Evolutionary conservation across 148 eudicot genomes (phyloP), one percentile per base, ranked within the genome.

Genomic region (Rhododendron ferrugineum): DNA sequence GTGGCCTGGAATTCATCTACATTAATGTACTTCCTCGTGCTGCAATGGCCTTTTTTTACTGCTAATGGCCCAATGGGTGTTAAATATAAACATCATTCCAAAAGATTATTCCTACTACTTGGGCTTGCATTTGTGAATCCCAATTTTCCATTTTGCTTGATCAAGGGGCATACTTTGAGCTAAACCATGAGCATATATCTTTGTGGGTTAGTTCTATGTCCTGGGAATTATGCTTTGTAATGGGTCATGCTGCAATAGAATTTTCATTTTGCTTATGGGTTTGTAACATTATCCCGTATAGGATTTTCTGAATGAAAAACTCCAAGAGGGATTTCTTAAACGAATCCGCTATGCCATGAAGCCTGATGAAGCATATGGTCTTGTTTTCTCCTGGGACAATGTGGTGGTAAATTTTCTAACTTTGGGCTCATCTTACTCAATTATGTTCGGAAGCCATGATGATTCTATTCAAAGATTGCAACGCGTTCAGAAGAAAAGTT

Each of bases 341-440:
- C 88, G 97, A 82, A 95, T 96, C 60, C 97, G 99, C 40, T 95
- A 96, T 81, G 99, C 99, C 44, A 96, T 96, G 98, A 96, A 96
- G 89, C 99, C 99, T 49, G 98, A 94, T 81, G 99, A 96, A 93
- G 99, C 99, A 11, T 95, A 95, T 91, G 99, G 99, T 22, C 98
- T 96, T 84, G 91, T 96, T 80, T 96, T 96, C 88, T 96, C 99
- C 15, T 96, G 98, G 98, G 99, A 96, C 80, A 95, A 96, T 88
- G 99, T 96, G 81, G 93, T 96, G 94, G 99, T 96, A 95, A 89
- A 56, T 78, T 79, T 80, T 84, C 26, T 2, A 30, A 47, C 34
- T 79, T 64, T 78, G 16, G 73, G 18, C 70, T 85, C 26, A 15
- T 40, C 56, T 83, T 46, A 20, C 84, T 15, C 81, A 60, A 34